Evolutionary conservation across 2,329 filamentous ascomycete genomes (phyloP).

Genomic region (Aspergillus ochraceus): DNA sequence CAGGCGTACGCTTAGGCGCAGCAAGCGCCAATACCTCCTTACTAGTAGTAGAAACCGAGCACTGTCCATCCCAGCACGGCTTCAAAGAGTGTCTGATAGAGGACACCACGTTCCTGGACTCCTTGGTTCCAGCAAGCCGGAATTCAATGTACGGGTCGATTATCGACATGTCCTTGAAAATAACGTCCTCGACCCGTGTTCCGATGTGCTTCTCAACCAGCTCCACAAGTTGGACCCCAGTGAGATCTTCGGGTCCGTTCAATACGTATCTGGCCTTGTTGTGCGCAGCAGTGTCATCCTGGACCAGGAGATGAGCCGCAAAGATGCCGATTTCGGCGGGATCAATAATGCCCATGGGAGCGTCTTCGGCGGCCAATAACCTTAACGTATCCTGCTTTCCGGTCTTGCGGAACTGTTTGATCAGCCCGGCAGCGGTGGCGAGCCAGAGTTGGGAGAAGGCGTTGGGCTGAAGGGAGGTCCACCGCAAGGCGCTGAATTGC

Average conservation of each 20-base stretch:
- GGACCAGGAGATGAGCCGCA: slow-evolving; percentile 36
- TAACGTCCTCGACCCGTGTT: slow-evolving; percentile 26
- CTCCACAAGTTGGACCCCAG: slow-evolving; percentile 33
- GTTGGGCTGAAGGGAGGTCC: slow-evolving; percentile 45
- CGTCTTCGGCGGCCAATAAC: slow-evolving; percentile 30
- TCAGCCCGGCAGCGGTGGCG: slow-evolving; percentile 23
- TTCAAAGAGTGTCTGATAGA: slow-evolving; percentile 26
- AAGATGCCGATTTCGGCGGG: slow-evolving; percentile 36
- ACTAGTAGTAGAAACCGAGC: slow-evolving; percentile 24
- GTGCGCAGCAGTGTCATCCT: slow-evolving; percentile 29
- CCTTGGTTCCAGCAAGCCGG: slow-evolving; percentile 4
- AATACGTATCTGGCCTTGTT: slow-evolving; percentile 39
- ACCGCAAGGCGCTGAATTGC: slow-evolving; percentile 37
- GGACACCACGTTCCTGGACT: slow-evolving; percentile 29
- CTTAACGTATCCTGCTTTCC: slow-evolving; percentile 31
- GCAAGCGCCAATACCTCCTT: slow-evolving; percentile 31
- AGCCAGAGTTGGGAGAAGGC: slow-evolving; percentile 28
- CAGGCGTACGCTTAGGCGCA: slow-evolving; percentile 29
- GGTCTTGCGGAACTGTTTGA: slow-evolving; percentile 36
- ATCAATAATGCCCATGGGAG: slow-evolving; percentile 32
- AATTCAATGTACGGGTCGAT: slow-evolving; percentile 24
- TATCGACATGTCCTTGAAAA: slow-evolving; percentile 32
- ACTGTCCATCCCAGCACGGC: slow-evolving; percentile 35
- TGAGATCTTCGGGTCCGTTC: slow-evolving; percentile 44
- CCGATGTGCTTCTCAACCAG: slow-evolving; percentile 39